phyloP scores from a whole-genome alignment of 2,329 filamentous ascomycete species.

The Diaporthe ampelina region DNA sequence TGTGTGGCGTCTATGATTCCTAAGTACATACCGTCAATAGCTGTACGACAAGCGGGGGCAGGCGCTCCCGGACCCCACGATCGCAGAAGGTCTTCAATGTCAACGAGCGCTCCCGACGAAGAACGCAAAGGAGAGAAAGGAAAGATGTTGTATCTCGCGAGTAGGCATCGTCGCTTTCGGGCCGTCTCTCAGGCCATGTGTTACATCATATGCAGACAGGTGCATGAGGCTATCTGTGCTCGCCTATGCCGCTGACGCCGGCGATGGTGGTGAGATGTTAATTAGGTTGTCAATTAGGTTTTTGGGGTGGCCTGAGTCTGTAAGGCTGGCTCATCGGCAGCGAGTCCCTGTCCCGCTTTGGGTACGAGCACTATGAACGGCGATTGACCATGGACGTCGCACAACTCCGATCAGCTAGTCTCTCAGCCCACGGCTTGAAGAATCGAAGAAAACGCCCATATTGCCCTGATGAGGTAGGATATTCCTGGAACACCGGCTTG shows the following conservation, averaged over 20 bases:
- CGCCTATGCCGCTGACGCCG: constrained; percentile 5
- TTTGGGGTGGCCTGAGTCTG: neutral
- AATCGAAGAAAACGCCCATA: neutral
- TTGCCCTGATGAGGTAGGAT: neutral
- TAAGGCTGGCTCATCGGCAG: neutral
- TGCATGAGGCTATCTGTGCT: constrained; percentile 2
- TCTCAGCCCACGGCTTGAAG: constrained; percentile 4
- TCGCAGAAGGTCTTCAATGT: neutral
- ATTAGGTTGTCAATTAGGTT: neutral
- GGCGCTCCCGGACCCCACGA: neutral
- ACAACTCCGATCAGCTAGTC: neutral
- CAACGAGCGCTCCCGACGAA: neutral
- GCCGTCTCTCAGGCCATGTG: constrained; percentile 4
- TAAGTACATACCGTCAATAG: too few species aligned
- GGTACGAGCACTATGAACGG: neutral
- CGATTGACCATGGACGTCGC: constrained; percentile 6
- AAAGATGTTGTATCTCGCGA: neutral
- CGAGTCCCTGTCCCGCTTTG: neutral
- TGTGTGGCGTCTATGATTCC: neutral
- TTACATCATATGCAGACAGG: neutral
- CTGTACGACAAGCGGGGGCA: neutral
- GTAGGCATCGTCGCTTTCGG: constrained; percentile 1
- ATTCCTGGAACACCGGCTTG: too few species aligned
- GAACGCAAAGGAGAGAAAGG: neutral
- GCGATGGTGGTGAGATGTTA: neutral